These are phyloP conservation scores for Curvularia sp. DNA, from an alignment of 2,329 filamentous ascomycete species.

Conservation along the genomic window DNA sequence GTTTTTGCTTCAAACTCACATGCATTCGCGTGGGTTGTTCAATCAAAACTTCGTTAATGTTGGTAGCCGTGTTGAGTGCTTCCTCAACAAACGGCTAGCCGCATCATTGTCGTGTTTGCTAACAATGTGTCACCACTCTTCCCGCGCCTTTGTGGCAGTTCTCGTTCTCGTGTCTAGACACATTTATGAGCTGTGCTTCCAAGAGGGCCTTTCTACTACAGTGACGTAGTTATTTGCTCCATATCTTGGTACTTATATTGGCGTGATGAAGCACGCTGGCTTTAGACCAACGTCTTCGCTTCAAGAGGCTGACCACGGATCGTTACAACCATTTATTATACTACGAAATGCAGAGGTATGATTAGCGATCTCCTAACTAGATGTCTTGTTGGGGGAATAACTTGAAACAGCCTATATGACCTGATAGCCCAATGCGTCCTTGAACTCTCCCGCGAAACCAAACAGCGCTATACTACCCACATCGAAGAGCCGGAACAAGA, in stretches of 20 bases:
- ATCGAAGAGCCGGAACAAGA: conserved; percentile 9
- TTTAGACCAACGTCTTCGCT: background rate
- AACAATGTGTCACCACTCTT: conserved; percentile 4
- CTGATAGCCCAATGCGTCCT: conserved; percentile 7
- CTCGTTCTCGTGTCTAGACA: conserved; percentile 1
- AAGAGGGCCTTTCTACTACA: background rate
- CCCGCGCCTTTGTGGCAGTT: background rate
- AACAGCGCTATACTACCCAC: conserved; percentile 2
- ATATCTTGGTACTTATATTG: conserved; percentile 6
- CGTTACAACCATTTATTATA: background rate
- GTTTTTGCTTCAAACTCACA: background rate
- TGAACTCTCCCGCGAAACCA: background rate
- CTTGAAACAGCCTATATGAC: conserved; percentile 3
- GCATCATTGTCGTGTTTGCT: conserved; percentile 7
- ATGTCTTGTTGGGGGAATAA: conserved; percentile 1
- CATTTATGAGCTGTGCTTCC: background rate
- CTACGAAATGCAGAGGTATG: conserved; percentile 5
- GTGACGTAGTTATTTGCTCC: conserved; percentile 1
- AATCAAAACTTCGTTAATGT: background rate
- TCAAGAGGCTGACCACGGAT: background rate
- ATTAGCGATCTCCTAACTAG: background rate
- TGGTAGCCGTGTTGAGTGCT: conserved; percentile 3
- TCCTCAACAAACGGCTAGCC: conserved; percentile 4
- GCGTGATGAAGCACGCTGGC: background rate
- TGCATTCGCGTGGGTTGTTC: background rate